Evolutionary conservation across 2,329 filamentous ascomycete species (phyloP), one percentile per base, ranked within the genome.

Genomic region (Fusarium incarnatum): DNA sequence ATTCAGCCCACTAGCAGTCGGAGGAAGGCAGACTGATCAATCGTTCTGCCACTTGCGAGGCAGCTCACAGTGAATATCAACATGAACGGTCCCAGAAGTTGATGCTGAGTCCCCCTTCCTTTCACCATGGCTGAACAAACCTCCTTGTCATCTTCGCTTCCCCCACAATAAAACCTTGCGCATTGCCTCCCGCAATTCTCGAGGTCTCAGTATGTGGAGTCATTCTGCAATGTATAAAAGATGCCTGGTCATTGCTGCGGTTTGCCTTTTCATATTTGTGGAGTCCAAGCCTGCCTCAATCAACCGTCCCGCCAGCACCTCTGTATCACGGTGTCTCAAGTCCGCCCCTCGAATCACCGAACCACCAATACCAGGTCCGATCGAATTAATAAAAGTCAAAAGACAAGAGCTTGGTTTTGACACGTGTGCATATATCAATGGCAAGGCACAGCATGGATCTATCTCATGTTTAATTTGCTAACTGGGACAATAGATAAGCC

Each of bases 231-330:
- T 5, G 8, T 9, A 18, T 6, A 11, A 4, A 6, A 6, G 3
- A 37, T 6, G 1, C 1, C 4, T 37, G 5, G 1, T 18, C 3
- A 6, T 9, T 18, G 9, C 32, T n/a, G 9, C n/a, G 11, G 5
- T 6, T 18, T 37, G 0, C 9, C 32, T 37, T 11, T 0, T n/a
- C 9, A 9, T 0, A 2, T 10, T 37, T 6, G 32, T 1, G 0
- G 2, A 34, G 1, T 11, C 32, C 0, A 37, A n/a, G 9, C 32
- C 32, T 37, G 32, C 32, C 9, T 2, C 2, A 4, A 37, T 37
- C 1, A n/a, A 37, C 5, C 9, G 16, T 9, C 9, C 11, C 32
- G 5, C 32, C 0, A 5, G 2, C 1, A 37, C 5, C n/a, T 11
- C 16, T 37, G 0, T 37, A 4, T 37, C 32, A 11, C 32, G 16